Conservation (phyloP, 31 red algal species). For the Bonnemaisonia californica region DNA sequence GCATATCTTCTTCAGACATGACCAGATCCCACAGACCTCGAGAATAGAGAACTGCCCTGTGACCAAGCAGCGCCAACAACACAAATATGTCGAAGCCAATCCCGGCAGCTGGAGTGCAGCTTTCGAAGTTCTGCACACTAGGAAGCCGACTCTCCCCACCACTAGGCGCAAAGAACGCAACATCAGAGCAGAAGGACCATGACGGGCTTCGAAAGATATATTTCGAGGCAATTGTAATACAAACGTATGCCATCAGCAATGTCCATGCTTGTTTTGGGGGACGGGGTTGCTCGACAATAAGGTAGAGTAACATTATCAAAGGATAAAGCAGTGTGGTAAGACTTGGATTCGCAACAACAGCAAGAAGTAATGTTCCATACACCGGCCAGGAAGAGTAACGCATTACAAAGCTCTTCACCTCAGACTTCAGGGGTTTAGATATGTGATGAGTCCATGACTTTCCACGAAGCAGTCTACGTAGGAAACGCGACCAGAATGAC, state of each 20-base stretch:
- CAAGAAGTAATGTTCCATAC: slow-evolving; percentile 60
- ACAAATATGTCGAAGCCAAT: slow-evolving; percentile 73
- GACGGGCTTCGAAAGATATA: slow-evolving; percentile 43
- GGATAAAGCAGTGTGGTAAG: slow-evolving; percentile 58
- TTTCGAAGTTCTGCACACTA: slow-evolving; percentile 30
- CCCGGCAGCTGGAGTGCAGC: slow-evolving; percentile 51
- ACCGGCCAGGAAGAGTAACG: slow-evolving; percentile 70
- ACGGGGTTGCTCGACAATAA: slow-evolving; percentile 72
- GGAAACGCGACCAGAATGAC: background rate
- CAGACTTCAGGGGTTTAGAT: slow-evolving; percentile 4
- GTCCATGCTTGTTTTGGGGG: slow-evolving; percentile 69
- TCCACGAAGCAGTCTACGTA: slow-evolving; percentile 17
- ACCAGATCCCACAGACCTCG: slow-evolving; percentile 68
- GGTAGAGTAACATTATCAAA: slow-evolving; percentile 55
- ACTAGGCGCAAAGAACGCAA: slow-evolving; percentile 40
- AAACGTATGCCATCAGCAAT: slow-evolving; percentile 49
- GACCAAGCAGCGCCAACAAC: slow-evolving; percentile 47
- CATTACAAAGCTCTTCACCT: slow-evolving; percentile 27
- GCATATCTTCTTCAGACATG: slow-evolving; percentile 45
- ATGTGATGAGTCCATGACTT: slow-evolving; percentile 23
- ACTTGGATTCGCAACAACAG: slow-evolving; percentile 46
- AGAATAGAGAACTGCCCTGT: slow-evolving; percentile 52
- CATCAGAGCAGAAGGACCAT: slow-evolving; percentile 10
- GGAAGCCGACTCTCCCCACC: background rate
- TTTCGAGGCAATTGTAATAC: slow-evolving; percentile 57